phyloP scores from a whole-genome alignment of 192 early-diverging fungal genomes.

The Coemansia sp. region DNA sequence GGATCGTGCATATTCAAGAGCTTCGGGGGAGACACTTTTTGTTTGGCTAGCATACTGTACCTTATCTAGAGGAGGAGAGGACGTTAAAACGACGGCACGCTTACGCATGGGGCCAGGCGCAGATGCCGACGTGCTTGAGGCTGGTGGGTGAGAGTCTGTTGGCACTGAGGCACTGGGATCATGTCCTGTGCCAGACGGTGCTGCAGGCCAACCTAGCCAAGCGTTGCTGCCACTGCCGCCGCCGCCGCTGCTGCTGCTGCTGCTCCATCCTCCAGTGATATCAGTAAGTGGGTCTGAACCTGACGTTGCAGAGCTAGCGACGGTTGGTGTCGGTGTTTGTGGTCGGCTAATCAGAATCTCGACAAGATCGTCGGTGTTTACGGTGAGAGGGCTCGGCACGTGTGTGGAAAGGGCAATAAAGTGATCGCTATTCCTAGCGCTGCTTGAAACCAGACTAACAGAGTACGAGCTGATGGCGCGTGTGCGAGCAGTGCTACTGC shows the following conservation, averaged over 20 bases:
- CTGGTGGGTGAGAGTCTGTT: background rate
- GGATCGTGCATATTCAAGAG: slow-evolving; percentile 18
- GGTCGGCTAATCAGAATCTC: slow-evolving; percentile 17
- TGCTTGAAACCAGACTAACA: background rate
- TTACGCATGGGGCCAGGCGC: background rate
- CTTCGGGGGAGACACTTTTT: slow-evolving; percentile 4
- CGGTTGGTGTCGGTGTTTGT: background rate
- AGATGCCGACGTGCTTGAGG: background rate
- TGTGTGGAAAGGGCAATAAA: slow-evolving; percentile 3
- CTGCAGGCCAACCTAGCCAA: slow-evolving; percentile 10
- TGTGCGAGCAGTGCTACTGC: background rate
- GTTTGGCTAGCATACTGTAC: slow-evolving; percentile 5
- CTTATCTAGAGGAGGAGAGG: background rate
- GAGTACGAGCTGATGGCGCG: background rate
- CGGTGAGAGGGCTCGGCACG: slow-evolving; percentile 4
- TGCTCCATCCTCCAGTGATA: slow-evolving; percentile 1
- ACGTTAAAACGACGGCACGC: background rate
- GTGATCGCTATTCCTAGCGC: background rate
- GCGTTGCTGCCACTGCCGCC: background rate
- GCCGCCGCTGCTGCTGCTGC: background rate
- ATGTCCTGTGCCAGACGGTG: background rate
- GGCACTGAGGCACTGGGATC: background rate
- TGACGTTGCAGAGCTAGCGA: background rate
- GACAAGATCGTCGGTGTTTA: slow-evolving; percentile 19
- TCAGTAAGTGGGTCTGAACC: background rate